Percentiles rank a stretch among this genome's conserved stretches.
Conservation (phyloP, 2,329 filamentous ascomycete genomes). For the Pseudogymnoascus pannorum region DNA sequence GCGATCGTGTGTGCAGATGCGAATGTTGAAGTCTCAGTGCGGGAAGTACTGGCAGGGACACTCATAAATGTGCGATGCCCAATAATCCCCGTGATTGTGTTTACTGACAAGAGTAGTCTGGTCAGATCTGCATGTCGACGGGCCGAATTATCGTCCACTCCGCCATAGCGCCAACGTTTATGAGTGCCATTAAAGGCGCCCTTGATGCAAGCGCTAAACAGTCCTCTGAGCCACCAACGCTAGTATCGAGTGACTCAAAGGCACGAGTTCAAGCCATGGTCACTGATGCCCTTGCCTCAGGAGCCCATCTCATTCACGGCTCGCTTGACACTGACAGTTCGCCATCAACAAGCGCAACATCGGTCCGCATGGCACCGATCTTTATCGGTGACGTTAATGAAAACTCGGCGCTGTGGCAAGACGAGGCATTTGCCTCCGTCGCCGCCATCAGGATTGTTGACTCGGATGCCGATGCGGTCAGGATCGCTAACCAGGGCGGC, state of each 20-base stretch:
- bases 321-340: constrained; percentile 16
- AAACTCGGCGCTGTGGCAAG: constrained; percentile 28
- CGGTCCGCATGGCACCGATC: constrained; percentile 8
- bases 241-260: constrained; percentile 18
- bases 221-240: constrained; percentile 31
- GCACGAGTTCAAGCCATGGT: not conserved
- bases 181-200: constrained; percentile 24
- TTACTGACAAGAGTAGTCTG: constrained; percentile 35
- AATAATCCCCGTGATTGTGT: constrained; percentile 2
- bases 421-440: constrained; percentile 31
- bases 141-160: constrained; percentile 34
- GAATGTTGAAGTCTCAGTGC: constrained; percentile 53
- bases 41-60: constrained; percentile 47
- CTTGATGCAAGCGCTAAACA: constrained; percentile 17
- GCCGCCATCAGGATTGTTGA: constrained; percentile 29
- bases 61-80: constrained; percentile 42
- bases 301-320: not conserved
- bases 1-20: constrained; percentile 63
- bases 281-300: not conserved
- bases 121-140: constrained; percentile 59
- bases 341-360: constrained; percentile 13
- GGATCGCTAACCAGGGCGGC: constrained; percentile 34
- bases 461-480: constrained; percentile 33
- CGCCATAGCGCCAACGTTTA: constrained; percentile 29
- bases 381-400: constrained; percentile 25